Evolutionary conservation across 1,139 yeast species (phyloP).

Genomic region (Yamadazyma trypodendri): DNA sequence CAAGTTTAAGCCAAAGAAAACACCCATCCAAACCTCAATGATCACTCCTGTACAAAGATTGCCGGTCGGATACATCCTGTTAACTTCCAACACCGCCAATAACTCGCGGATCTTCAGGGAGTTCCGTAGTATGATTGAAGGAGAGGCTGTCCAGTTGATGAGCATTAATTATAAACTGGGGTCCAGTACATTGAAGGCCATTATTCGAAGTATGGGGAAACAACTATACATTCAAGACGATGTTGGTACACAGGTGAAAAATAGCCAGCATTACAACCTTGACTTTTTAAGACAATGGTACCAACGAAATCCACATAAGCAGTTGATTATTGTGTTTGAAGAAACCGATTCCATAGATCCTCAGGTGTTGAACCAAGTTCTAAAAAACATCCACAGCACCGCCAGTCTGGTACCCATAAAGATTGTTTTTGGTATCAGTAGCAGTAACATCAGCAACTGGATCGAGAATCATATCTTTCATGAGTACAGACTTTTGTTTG

Average conservation of each 20-base stretch:
- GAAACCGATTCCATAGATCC: constrained; percentile 62
- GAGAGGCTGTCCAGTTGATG: constrained; percentile 28
- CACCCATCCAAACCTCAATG: neutral
- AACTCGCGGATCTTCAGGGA: constrained; percentile 49
- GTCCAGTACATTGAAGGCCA: constrained; percentile 35
- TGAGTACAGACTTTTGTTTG: constrained; percentile 30
- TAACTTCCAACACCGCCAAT: constrained; percentile 60
- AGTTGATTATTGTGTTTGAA: constrained; percentile 51
- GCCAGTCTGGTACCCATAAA: constrained; percentile 40
- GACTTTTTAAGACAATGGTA: constrained; percentile 54
- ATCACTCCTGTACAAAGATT: constrained; percentile 21
- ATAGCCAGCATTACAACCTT: constrained; percentile 46
- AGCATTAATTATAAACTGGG: constrained; percentile 42
- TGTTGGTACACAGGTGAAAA: constrained; percentile 6
- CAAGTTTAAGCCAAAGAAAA: neutral
- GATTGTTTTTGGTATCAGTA: constrained; percentile 54
- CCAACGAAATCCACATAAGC: constrained; percentile 13
- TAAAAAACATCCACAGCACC: constrained; percentile 45
- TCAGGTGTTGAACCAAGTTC: constrained; percentile 48
- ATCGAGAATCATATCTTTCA: constrained; percentile 32
- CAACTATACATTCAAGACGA: constrained; percentile 20
- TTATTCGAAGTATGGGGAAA: constrained; percentile 37
- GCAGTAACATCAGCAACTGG: constrained; percentile 40
- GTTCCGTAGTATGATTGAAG: constrained; percentile 25
- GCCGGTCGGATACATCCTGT: constrained; percentile 45